Evolutionary conservation across 1,139 yeast genomes (phyloP), one percentile per base, ranked within the genome.

Genomic region (Torulaspora globosa): DNA sequence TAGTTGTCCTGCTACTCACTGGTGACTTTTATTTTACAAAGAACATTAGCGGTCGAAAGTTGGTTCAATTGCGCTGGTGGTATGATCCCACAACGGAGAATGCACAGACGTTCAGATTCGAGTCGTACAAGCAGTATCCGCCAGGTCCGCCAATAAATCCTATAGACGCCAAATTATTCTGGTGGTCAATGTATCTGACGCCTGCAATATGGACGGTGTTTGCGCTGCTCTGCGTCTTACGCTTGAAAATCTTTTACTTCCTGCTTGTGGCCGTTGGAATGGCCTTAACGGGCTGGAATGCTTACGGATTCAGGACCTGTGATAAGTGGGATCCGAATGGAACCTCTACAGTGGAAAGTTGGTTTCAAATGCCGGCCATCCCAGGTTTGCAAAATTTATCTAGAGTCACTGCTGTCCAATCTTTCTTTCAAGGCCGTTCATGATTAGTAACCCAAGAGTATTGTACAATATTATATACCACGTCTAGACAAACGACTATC

Each of bases 11-110:
- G 19, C 70, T 89, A 26, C 74, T 87, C 24, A 84, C 95, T 0
- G 88, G 88, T 1, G 98, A 92, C 65, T 92, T 92, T 62, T 92
- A 97, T 95, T 84, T 87, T 60, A 81, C 88, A 36, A 92, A 92
- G 62, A 92, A 92, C 65, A 86, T 92, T 12, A 74, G 95, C 12
- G 98, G 98, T 0, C 72, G 97, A 50, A 74, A 87, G 45, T 69
- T 92, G 47, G 97, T 92, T 5, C 97, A 97, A 0, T 73, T 92
- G 52, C 75, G 98, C 55, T 90, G 97, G 96, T 89, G 96, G 96
- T 88, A 87, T 63, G 90, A 84, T 43, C 56, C 63, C 1, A 52
- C 62, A 1, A 52, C 58, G 5, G 45, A 53, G 10, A 53, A 55
- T 14, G 61, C 73, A 75, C 33, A 76, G 16, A 57, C 60, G 5